Conservation (phyloP, 2,329 filamentous ascomycete genomes). For the Epichloe baconii region DNA sequence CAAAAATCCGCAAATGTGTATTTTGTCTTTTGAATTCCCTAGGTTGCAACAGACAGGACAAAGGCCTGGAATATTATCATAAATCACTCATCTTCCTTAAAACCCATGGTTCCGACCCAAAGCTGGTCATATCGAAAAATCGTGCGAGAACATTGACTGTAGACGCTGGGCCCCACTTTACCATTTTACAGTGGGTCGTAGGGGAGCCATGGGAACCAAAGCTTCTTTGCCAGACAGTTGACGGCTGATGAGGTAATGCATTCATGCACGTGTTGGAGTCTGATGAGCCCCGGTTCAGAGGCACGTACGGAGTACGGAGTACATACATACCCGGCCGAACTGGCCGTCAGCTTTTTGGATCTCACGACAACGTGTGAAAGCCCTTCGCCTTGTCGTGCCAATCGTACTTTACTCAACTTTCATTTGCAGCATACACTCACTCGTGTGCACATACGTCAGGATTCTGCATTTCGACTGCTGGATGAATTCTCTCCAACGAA, state of each 20-base stretch:
- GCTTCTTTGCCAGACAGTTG: too few relatives aligned
- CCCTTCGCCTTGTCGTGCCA: too few relatives aligned
- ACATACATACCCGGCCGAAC: neutral
- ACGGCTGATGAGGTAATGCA: neutral
- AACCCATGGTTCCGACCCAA: too few relatives aligned
- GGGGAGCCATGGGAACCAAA: neutral
- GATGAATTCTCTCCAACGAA: neutral
- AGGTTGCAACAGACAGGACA: neutral
- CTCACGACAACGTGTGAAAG: neutral
- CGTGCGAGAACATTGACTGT: too few relatives aligned
- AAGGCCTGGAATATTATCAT: neutral
- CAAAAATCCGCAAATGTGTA: neutral
- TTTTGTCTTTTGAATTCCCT: neutral
- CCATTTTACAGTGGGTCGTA: neutral
- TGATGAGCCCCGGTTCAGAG: too few relatives aligned
- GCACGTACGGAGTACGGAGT: neutral
- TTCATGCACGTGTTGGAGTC: too few relatives aligned
- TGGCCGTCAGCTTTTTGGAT: neutral
- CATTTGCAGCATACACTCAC: neutral
- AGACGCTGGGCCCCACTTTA: neutral
- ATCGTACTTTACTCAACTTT: neutral
- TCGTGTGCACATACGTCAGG: too few relatives aligned
- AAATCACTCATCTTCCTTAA: neutral
- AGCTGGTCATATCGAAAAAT: too few relatives aligned
- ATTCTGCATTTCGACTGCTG: neutral